Evolutionary conservation across 2,329 filamentous ascomycete genomes (phyloP).

Genomic region (Alternaria conjuncta): DNA sequence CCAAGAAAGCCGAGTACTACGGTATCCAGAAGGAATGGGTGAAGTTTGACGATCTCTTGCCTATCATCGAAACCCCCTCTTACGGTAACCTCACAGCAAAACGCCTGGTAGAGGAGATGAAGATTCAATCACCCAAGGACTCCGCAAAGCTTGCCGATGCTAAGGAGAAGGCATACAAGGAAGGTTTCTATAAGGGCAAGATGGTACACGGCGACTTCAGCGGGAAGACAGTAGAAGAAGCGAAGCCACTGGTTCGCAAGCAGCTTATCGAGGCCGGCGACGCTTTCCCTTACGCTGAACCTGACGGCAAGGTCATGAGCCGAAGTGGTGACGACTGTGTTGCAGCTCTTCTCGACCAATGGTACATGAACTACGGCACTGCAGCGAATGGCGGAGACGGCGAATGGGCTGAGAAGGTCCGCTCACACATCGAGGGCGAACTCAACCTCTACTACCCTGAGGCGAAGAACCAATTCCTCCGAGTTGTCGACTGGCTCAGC

Average conservation of each 20-base stretch:
- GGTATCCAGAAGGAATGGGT: constrained; percentile 97
- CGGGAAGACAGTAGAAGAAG: constrained; percentile 83
- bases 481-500: constrained; percentile 85
- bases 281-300: constrained; percentile 93
- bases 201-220: constrained; percentile 89
- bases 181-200: constrained; percentile 93
- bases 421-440: constrained; percentile 57
- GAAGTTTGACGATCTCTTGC: constrained; percentile 78
- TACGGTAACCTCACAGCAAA: constrained; percentile 87
- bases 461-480: constrained; percentile 69
- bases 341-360: constrained; percentile 91
- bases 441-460: constrained; percentile 78
- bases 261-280: constrained; percentile 76
- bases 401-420: constrained; percentile 76
- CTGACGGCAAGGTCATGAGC: constrained; percentile 84
- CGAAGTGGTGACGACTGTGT: constrained; percentile 93
- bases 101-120: constrained; percentile 85
- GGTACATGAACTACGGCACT: constrained; percentile 93
- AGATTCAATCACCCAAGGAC: constrained; percentile 97
- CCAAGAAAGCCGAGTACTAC: constrained; percentile 93
- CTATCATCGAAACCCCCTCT: constrained; percentile 76
- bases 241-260: constrained; percentile 83
- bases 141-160: constrained; percentile 87
- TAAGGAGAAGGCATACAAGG: constrained; percentile 96
- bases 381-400: constrained; percentile 68